These are phyloP conservation scores for Gaertneriomyces semiglobifer DNA, from an alignment of 192 early-diverging fungal species.

Conservation along the genomic window DNA sequence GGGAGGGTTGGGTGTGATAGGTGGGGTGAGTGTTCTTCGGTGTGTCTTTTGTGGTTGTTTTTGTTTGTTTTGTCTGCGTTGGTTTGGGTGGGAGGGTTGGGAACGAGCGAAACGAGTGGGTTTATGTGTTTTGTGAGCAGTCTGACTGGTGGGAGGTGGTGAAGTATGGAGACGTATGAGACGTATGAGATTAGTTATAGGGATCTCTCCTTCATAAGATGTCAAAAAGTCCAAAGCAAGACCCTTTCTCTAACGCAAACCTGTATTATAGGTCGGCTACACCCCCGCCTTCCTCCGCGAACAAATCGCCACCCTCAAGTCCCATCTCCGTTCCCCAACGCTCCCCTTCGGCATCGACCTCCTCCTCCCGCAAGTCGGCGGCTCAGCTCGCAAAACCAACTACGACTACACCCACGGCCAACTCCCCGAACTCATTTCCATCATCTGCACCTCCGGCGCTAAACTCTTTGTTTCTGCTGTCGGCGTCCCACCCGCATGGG, in stretches of 20 bases:
- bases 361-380: slow-evolving; percentile 47
- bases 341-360: slow-evolving; percentile 46
- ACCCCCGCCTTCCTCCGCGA: slow-evolving; percentile 36
- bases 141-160: too few species aligned
- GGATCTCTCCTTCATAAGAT: too few species aligned
- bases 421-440: slow-evolving; percentile 47
- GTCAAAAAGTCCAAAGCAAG: too few species aligned
- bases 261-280: slow-evolving; percentile 8
- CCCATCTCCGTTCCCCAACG: neutral
- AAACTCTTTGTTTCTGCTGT: slow-evolving; percentile 49
- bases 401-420: slow-evolving; percentile 50
- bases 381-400: slow-evolving; percentile 46
- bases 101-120: too few species aligned
- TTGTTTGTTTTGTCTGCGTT: neutral
- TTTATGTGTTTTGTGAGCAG: too few species aligned
- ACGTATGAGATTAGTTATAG: too few species aligned
- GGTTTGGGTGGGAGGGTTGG: too few species aligned
- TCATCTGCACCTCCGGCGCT: slow-evolving; percentile 37
- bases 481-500: slow-evolving; percentile 47
- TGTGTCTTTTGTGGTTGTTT: slow-evolving; percentile 8
- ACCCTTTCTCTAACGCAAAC: too few species aligned
- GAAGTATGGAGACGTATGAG: too few species aligned
- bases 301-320: slow-evolving; percentile 34
- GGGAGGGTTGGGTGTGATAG: slow-evolving; percentile 47
- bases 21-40: slow-evolving; percentile 22